Base-by-base conservation (phyloP, 164 flowering plant species). In the Hamamelis virginiana region DNA sequence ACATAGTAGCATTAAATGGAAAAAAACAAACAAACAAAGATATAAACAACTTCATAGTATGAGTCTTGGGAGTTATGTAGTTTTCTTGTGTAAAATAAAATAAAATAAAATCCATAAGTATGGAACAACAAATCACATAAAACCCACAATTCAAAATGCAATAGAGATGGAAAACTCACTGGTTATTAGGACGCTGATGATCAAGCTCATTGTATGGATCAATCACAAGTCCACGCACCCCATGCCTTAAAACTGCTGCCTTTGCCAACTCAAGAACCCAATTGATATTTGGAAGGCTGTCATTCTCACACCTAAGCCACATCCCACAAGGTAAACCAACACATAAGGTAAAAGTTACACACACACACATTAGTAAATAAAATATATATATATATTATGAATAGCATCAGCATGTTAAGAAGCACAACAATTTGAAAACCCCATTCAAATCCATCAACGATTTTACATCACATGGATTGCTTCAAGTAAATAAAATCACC, bases 181-280 rank as follows among this genome's bases (percentile, higher is more conserved):
- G 87, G 81, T 65, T 84, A 46, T 75, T 27, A 62, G 82, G 81
- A 21, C 99, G 94, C 62, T 91, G 98, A 84, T 96, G 98, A 83
- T 96, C 98, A 65, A 96, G 90, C 77, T 96, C 99, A 82, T 96
- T 96, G 84, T 96, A 96, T 46, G 99, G 99, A 81, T 96, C 99
- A 71, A 96, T 93, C 58, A 96, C 99, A 59, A 96, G 95, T 23
- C 99, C 99, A 62, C 88, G 89, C 33, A 93, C 84, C 21, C 99
- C 99, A 78, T 93, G 86, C 69, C 99, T 84, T 26, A 90, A 62
- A 70, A 96, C 98, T 44, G 98, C 99, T 22, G 88, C 80, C 76
- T 81, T 90, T 57, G 99, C 98, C 77, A 90, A 91, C 13, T 88
- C 80, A 62, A 96, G 96, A 72, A 96, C 97, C 99, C 99, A 96